These are phyloP conservation scores for Lactifluus echinatus DNA, from an alignment of 768 basidiomycete genomes.

Conservation along the genomic window DNA sequence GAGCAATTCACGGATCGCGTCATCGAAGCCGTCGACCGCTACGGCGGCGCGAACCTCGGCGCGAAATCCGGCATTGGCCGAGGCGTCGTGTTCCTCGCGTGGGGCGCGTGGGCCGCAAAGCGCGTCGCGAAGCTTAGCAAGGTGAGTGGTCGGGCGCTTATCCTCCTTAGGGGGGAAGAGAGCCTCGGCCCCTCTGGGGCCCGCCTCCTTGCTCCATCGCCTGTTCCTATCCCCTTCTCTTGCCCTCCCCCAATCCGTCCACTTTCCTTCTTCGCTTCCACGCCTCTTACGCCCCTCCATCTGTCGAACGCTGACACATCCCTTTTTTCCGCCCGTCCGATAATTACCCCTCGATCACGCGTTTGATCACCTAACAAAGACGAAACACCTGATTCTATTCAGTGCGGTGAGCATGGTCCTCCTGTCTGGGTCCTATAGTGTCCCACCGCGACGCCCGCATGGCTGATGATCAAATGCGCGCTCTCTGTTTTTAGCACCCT, in stretches of 20 bases:
- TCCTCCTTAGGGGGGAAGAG: not conserved
- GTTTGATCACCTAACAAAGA: slow-evolving; percentile 31
- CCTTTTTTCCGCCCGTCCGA: not conserved
- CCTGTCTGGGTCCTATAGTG: not conserved
- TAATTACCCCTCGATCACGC: not conserved
- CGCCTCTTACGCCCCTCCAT: not conserved
- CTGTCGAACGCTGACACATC: not conserved
- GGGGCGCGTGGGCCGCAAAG: slow-evolving; percentile 84
- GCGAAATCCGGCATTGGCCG: slow-evolving; percentile 46
- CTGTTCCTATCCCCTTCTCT: not conserved
- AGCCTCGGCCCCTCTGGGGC: not conserved
- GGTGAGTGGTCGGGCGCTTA: slow-evolving; percentile 33
- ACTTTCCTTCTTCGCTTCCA: not conserved
- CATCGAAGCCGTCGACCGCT: slow-evolving; percentile 66
- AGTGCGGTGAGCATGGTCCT: slow-evolving; percentile 50
- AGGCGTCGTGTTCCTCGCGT: slow-evolving; percentile 81
- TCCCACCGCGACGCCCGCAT: not conserved
- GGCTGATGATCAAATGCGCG: slow-evolving; percentile 11
- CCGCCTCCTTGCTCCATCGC: not conserved
- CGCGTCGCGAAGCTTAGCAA: slow-evolving; percentile 68
- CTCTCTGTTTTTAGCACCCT: slow-evolving; percentile 49
- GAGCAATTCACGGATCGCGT: slow-evolving; percentile 83
- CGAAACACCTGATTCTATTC: slow-evolving; percentile 70
- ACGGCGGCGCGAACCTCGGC: slow-evolving; percentile 63
- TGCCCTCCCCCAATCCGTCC: not conserved